Evolutionary conservation across 805 yeast species (phyloP).

Genomic region (Wickerhamiella spandovensis): DNA sequence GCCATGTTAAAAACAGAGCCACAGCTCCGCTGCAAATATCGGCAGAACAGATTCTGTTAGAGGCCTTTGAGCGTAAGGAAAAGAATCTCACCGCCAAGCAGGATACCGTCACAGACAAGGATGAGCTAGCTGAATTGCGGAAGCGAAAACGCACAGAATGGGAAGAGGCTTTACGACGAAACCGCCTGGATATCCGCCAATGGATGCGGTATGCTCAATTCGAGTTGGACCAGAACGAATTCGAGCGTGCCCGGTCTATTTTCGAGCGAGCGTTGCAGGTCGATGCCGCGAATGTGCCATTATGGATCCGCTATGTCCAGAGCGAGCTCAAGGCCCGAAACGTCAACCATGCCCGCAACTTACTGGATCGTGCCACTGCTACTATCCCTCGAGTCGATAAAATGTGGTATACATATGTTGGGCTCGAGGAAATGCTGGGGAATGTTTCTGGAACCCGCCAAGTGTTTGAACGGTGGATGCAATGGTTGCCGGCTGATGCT

Average conservation of each 20-base stretch:
- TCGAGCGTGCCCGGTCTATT: slow-evolving; percentile 67
- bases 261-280: slow-evolving; percentile 79
- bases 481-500: slow-evolving; percentile 50
- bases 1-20: slow-evolving; percentile 26
- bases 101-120: slow-evolving; percentile 43
- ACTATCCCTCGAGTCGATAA: slow-evolving; percentile 69
- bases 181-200: slow-evolving; percentile 67
- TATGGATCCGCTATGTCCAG: slow-evolving; percentile 79
- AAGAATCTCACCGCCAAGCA: slow-evolving; percentile 1
- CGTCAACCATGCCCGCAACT: slow-evolving; percentile 77
- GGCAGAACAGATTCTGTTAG: slow-evolving; percentile 49
- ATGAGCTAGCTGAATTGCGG: slow-evolving; percentile 67
- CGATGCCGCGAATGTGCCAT: slow-evolving; percentile 58
- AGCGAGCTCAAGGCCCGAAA: slow-evolving; percentile 58
- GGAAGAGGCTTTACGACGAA: slow-evolving; percentile 78
- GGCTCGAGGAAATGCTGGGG: slow-evolving; percentile 67
- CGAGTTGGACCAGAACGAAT: slow-evolving; percentile 71
- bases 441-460: slow-evolving; percentile 47
- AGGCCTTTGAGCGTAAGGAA: slow-evolving; percentile 42
- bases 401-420: slow-evolving; percentile 73
- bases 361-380: slow-evolving; percentile 65
- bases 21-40: slow-evolving; percentile 45
- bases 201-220: slow-evolving; percentile 88
- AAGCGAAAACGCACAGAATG: slow-evolving; percentile 65
- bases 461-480: slow-evolving; percentile 68